A percentile compares a stretch with the other conserved stretches of the same genome.
Conservation (phyloP, 345 rosid genomes). For the Eucalyptus virginea region DNA sequence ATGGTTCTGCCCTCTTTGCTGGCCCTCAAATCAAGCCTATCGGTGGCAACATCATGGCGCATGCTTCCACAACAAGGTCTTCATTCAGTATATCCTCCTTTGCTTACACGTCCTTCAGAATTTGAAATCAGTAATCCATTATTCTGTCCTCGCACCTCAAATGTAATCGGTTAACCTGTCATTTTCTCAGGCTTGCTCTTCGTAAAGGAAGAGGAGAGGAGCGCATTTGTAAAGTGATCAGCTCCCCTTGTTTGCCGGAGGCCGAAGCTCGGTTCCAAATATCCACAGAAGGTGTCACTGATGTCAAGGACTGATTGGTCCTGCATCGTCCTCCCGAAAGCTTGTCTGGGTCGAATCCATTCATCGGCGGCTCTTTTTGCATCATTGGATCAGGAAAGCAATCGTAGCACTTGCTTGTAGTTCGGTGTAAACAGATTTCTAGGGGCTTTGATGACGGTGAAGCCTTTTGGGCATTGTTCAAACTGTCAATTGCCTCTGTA, state of each 20-base stretch:
- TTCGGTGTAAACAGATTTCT: background rate
- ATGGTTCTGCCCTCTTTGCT: slow-evolving; percentile 87
- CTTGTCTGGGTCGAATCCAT: background rate
- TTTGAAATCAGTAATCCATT: background rate
- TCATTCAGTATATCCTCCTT: background rate
- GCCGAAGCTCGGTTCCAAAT: slow-evolving; percentile 94
- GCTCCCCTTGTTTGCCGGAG: slow-evolving; percentile 92
- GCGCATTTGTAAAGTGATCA: slow-evolving; percentile 92
- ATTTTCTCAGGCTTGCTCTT: slow-evolving; percentile 51
- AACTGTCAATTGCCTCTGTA: background rate
- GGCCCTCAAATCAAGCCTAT: slow-evolving; percentile 99
- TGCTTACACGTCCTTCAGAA: background rate
- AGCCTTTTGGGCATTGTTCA: background rate
- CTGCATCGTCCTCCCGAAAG: background rate
- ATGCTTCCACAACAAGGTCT: slow-evolving; percentile 97
- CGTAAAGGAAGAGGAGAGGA: slow-evolving; percentile 96
- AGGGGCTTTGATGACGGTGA: background rate
- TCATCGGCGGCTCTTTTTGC: background rate
- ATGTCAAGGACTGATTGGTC: slow-evolving; percentile 58
- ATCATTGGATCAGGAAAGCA: background rate
- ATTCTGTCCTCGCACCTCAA: background rate
- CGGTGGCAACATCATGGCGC: slow-evolving; percentile 98
- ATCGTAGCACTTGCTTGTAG: background rate
- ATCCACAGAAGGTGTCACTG: slow-evolving; percentile 75
- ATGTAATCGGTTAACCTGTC: background rate